Percentiles rank a stretch among this genome's conserved stretches.
Evolutionary conservation across 139 green algal genomes (phyloP).

Genomic region (Tetradesmus lagerheimii): DNA sequence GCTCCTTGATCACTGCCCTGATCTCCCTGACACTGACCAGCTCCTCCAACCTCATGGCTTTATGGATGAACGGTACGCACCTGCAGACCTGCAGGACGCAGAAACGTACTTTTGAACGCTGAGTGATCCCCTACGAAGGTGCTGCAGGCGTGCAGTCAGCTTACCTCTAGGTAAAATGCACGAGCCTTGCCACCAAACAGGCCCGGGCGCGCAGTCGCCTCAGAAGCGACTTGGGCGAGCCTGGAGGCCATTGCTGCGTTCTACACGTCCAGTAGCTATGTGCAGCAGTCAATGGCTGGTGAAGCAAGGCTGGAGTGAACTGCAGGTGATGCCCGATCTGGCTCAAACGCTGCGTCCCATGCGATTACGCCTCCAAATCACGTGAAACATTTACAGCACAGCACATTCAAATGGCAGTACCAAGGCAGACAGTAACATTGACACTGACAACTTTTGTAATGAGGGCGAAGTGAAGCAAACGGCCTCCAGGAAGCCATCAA

Average conservation of each 20-base stretch:
- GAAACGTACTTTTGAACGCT: not conserved
- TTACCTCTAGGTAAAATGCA: conserved; percentile 62
- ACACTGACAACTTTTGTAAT: conserved; percentile 2
- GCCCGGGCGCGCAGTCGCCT: conserved; percentile 34
- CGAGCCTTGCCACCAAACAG: conserved; percentile 57
- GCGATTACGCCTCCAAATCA: too few species aligned
- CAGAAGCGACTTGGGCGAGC: conserved; percentile 38
- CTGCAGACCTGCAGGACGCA: conserved; percentile 60
- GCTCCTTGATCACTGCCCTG: conserved; percentile 62
- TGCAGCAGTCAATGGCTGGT: not conserved
- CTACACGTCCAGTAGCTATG: not conserved
- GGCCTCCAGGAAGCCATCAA: not conserved
- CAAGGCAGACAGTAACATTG: not conserved
- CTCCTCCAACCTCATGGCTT: conserved; percentile 64
- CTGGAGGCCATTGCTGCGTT: conserved; percentile 48
- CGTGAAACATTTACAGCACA: too few species aligned
- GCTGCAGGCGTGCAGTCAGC: not conserved
- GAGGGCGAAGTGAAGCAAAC: not conserved
- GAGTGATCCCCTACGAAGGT: not conserved
- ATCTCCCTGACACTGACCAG: conserved; percentile 61
- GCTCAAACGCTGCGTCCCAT: not conserved
- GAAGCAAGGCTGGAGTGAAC: not conserved
- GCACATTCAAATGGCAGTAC: not conserved
- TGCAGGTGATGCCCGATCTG: not conserved
- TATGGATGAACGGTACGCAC: conserved; percentile 70